Base-by-base conservation (phyloP, 2,329 filamentous ascomycete genomes). In the Bipolaris gigantea region DNA sequence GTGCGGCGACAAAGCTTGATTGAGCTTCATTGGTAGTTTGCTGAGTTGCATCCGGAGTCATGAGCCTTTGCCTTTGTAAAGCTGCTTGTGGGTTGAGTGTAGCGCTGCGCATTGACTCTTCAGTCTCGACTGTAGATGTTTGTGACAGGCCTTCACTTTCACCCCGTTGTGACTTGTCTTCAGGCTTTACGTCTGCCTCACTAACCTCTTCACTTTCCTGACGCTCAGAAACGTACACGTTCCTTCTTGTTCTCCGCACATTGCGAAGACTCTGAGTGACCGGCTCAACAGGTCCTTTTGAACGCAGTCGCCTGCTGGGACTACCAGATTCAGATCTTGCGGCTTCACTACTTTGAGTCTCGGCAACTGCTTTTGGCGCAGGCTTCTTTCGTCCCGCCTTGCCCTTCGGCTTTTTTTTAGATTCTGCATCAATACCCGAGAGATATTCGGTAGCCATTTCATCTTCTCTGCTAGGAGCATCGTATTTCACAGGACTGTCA, bases 11-110 rank as follows among this genome's bases (percentile, higher is more conserved):
- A 3, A 52, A 43, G 9, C 56, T 56, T 15, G 57, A 30, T 40
- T 73, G 69, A 11, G 67, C 67, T 2, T 60, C 59, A 13, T 56
- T 49, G n/a, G 59, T 58, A 5, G 60, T 59, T 30, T 63, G 57
- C 36, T 75, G 72, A 4, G 64, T 71, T 3, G 59, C 59, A 1
- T 67, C 63, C 13, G 68, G 69, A 5, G 70, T 73, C 6, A 69
- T 56, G 1, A 50, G 60, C 27, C 59, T 61, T 35, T 60, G 65
- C 45, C 54, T 62, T 8, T 61, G 53, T 10, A 50, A 30, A 13
- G 45, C 5, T 6, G 60, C 55, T 21, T 64, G 60, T 35, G 61
- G 56, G 25, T 59, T 56, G 42, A 16, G 48, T 13, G 13, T 36
- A 40, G 8, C 40, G 32, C 10, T 16, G 27, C 39, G 19, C 33